A percentile compares a stretch with the other conserved stretches of the same genome.
These are phyloP conservation scores for Rhodomyrtus tomentosa DNA, from an alignment of 345 rosid genomes.

Conservation along the genomic window DNA sequence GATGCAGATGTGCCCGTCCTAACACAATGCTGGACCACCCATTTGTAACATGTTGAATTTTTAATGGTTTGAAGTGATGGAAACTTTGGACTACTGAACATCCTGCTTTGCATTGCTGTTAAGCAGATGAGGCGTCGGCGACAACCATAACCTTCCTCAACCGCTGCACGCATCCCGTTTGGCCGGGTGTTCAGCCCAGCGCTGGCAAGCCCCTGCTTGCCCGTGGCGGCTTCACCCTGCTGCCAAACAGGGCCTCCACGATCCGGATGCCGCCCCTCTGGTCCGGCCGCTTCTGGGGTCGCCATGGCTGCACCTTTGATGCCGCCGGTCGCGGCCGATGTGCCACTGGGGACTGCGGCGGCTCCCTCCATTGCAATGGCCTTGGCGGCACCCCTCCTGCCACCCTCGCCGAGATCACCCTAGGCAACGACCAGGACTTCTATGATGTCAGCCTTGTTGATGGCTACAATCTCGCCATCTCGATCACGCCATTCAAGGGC, in stretches of 20 bases:
- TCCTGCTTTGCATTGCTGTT: neutral
- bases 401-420: constrained; percentile 82
- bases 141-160: constrained; percentile 58
- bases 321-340: constrained; percentile 61
- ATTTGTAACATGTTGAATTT: neutral
- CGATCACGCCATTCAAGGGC: constrained; percentile 65
- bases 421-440: constrained; percentile 70
- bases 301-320: constrained; percentile 83
- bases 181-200: constrained; percentile 96
- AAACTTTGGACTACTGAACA: neutral
- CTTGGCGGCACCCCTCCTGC: constrained; percentile 89
- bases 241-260: constrained; percentile 47
- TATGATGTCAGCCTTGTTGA: constrained; percentile 95
- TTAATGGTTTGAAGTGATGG: neutral
- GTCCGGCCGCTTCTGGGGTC: constrained; percentile 99
- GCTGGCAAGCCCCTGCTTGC: constrained; percentile 72
- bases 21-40: neutral
- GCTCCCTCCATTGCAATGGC: constrained; percentile 71
- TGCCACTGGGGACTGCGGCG: constrained; percentile 87
- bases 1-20: neutral
- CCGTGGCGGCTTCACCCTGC: constrained; percentile 75
- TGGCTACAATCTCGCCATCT: constrained; percentile 83
- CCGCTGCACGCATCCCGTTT: constrained; percentile 73
- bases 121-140: constrained; percentile 26
- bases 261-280: constrained; percentile 63